A percentile compares a stretch with the other conserved stretches of the same genome.
phyloP scores from a whole-genome alignment of 202 grass and related monocot genomes.

The Bolboschoenoplectus hybrid region DNA sequence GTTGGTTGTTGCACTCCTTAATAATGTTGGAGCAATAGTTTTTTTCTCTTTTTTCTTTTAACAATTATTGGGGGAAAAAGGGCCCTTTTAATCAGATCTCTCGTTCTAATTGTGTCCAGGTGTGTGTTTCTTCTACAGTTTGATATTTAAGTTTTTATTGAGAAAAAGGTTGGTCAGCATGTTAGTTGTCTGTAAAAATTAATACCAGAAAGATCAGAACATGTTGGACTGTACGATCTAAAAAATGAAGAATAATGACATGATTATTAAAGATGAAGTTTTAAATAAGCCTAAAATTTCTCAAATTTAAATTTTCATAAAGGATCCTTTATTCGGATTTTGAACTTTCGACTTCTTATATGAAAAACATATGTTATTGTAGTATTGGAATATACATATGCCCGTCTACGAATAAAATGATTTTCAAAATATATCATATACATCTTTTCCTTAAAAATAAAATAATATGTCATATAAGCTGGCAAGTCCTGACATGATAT shows the following conservation, averaged over 20 bases:
- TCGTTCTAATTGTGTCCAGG: not conserved
- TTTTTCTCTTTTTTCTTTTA: not conserved
- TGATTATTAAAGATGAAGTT: not conserved
- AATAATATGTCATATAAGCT: no score
- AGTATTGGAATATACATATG: no score
- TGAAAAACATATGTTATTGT: no score
- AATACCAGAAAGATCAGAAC: not conserved
- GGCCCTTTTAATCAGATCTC: not conserved
- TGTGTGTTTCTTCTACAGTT: slow-evolving; percentile 20
- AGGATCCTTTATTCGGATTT: no score
- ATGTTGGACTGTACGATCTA: not conserved
- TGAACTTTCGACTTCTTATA: no score
- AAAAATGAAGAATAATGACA: slow-evolving; percentile 1
- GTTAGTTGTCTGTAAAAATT: slow-evolving; percentile 12
- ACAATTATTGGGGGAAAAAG: not conserved
- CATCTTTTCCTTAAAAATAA: no score
- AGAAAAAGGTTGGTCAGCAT: not conserved
- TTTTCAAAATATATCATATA: no score
- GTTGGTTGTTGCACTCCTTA: slow-evolving; percentile 10
- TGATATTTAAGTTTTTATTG: slow-evolving; percentile 2
- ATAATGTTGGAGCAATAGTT: not conserved
- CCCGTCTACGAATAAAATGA: no score
- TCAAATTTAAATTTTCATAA: not conserved
- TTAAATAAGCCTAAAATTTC: not conserved
- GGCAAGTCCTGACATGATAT: no score